A percentile compares a stretch with the other conserved stretches of the same genome.
phyloP scores from a whole-genome alignment of 441 rosid species.

The Aleurites moluccanus region DNA sequence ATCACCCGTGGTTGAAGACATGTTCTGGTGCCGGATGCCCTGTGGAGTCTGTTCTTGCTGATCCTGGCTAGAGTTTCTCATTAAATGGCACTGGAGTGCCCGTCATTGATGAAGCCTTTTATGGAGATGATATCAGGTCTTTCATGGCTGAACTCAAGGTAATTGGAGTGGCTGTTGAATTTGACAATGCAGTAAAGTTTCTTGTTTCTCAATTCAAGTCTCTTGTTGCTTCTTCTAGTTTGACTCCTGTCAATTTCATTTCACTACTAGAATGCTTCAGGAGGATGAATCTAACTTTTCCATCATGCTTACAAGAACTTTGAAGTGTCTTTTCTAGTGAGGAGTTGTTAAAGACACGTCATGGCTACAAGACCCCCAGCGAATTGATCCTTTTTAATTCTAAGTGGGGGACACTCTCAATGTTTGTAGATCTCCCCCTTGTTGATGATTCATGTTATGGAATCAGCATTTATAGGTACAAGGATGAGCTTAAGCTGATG shows the following conservation, averaged over 20 bases:
- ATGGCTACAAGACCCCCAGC: conserved; percentile 6
- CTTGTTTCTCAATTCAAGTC: neutral
- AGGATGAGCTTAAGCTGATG: neutral
- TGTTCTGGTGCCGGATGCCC: neutral
- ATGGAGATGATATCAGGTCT: conserved; percentile 5
- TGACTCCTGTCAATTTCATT: neutral
- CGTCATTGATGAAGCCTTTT: conserved; percentile 4
- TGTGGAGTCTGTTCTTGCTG: neutral
- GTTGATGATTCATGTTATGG: conserved; percentile 12
- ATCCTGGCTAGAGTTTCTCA: neutral
- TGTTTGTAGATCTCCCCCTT: conserved; percentile 11
- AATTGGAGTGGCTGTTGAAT: conserved; percentile 18
- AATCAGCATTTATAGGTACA: neutral
- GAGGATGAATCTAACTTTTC: neutral
- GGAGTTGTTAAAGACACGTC: conserved; percentile 14
- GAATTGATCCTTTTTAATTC: conserved; percentile 11
- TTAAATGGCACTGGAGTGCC: neutral
- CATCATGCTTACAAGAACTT: neutral
- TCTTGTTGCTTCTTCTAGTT: neutral
- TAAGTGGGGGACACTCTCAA: conserved; percentile 8
- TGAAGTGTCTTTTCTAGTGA: neutral
- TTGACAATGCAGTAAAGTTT: neutral
- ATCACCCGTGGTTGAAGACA: conserved; percentile 11
- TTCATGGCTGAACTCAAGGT: conserved; percentile 7
- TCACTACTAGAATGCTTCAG: neutral